Evolutionary conservation across 176 grass and related monocot species (phyloP), one percentile per base, ranked within the genome.

Genomic region (Aegilops bicornis): DNA sequence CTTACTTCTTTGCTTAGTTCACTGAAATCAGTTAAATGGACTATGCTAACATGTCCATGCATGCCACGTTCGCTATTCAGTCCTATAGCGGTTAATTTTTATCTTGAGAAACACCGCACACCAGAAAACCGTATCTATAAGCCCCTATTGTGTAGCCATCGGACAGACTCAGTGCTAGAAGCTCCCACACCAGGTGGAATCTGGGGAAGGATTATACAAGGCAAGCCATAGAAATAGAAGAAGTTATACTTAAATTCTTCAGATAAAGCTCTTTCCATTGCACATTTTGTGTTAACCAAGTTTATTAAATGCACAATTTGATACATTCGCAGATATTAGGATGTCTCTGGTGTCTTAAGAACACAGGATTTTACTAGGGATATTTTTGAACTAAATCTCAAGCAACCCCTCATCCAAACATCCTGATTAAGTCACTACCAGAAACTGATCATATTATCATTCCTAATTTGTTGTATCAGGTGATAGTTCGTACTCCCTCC

Each of bases 341-440:
- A 76, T 14, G 4, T 59, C 19, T 32, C 14, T 25, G 27, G 40
- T 37, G 4, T 75, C n/a, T 45, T 43, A 73, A 59, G 47, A 31
- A 40, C 43, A 75, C 45, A 30, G 22, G 29, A 73, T 85, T 48
- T 36, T 67, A 13, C 22, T 78, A 16, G 25, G 70, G 39, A n/a
- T 23, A 25, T 24, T 24, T 45, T 73, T 73, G 22, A 73, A 24
- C 39, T 24, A 75, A 29, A 75, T 50, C 42, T 39, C 4, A 29
- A 75, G 25, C n/a, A 27, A 75, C n/a, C 6, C 71, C 43, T 75
- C 42, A 48, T 75, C 7, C 40, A 75, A 75, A 75, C 72, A 75
- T 66, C 12, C 37, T 68, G 29, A 56, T 86, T 30, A 23, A 33
- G 45, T 60, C 23, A 50, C 71, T 83, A 22, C 45, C 22, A 81